Evolutionary conservation across 139 green algal genomes (phyloP).

Genomic region (Closterium sp.): DNA sequence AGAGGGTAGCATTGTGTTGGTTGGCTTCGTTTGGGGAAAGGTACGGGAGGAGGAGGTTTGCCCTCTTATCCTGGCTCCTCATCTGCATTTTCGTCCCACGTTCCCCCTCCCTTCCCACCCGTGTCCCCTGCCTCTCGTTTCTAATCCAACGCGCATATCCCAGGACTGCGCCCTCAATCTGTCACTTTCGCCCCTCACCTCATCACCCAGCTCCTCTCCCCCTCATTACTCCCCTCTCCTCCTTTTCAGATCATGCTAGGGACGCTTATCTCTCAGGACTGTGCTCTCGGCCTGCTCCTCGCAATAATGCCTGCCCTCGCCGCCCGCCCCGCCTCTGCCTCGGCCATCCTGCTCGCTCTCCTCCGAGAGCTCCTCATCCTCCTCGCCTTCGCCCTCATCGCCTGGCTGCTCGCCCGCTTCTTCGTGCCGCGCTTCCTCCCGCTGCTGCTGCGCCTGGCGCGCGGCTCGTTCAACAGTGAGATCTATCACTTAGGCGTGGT

Average conservation of each 20-base stretch:
- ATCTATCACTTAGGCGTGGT: slow-evolving; percentile 80
- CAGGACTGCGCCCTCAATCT: slow-evolving; percentile 93
- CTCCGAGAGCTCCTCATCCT: slow-evolving; percentile 29
- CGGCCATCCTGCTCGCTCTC: neutral
- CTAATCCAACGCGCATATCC: slow-evolving; percentile 81
- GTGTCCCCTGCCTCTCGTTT: no score
- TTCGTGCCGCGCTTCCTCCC: slow-evolving; percentile 66
- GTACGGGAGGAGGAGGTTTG: no score
- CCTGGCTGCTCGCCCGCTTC: slow-evolving; percentile 55
- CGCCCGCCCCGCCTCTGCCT: neutral
- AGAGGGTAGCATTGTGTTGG: no score
- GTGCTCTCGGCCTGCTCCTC: slow-evolving; percentile 91
- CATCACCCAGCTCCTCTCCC: neutral
- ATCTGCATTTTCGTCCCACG: neutral
- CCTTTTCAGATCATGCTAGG: slow-evolving; percentile 81
- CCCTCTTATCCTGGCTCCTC: neutral
- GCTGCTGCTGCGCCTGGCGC: slow-evolving; percentile 53
- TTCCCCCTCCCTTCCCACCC: no score
- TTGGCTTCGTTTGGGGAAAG: no score
- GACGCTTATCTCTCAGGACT: slow-evolving; percentile 90
- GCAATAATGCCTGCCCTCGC: slow-evolving; percentile 83
- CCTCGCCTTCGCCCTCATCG: slow-evolving; percentile 43
- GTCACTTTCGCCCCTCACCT: neutral
- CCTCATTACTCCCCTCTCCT: neutral
- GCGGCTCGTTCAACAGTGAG: slow-evolving; percentile 60